Evolutionary conservation across 2,329 filamentous ascomycete species (phyloP).

Genomic region (Calonectria pteridis): DNA sequence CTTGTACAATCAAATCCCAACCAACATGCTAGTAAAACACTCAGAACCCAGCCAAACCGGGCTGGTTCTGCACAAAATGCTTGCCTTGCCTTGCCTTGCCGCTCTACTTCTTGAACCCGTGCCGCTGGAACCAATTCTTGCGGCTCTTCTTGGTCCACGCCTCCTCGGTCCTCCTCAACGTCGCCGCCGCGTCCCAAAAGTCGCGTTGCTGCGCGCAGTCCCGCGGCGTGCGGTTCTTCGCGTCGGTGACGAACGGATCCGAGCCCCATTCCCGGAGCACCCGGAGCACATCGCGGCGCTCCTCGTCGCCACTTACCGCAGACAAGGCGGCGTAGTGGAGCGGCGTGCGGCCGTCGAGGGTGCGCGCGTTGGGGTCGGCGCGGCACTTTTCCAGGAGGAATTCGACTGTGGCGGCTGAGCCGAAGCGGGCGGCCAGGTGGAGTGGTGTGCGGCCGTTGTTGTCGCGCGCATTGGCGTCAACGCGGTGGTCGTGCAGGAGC

Average conservation of each 20-base stretch:
- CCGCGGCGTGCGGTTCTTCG: conserved; percentile 44
- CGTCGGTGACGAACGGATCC: conserved; percentile 45
- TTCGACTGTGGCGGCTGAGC: conserved; percentile 47
- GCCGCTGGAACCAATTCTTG: conserved; percentile 45
- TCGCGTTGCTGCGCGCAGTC: conserved; percentile 50
- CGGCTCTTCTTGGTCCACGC: conserved; percentile 48
- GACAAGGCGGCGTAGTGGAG: conserved; percentile 49
- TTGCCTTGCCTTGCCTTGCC: too few species aligned
- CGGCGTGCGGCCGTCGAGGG: conserved; percentile 47
- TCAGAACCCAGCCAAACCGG: background rate
- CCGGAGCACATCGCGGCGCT: conserved; percentile 47
- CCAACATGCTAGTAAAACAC: background rate
- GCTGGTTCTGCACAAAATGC: background rate
- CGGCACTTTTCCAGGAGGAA: conserved; percentile 47
- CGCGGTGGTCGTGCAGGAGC: conserved; percentile 47
- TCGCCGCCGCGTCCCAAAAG: conserved; percentile 49
- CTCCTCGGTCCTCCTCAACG: conserved; percentile 49
- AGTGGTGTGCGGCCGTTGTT: conserved; percentile 48
- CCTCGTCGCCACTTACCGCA: conserved; percentile 47
- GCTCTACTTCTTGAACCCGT: conserved; percentile 40
- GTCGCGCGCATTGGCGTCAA: conserved; percentile 43
- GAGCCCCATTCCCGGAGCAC: conserved; percentile 46
- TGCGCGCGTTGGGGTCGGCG: conserved; percentile 46
- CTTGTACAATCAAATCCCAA: background rate
- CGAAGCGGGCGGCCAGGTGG: conserved; percentile 48